Evolutionary conservation across 2,329 filamentous ascomycete species (phyloP), one percentile per base, ranked within the genome.

Genomic region (Sporothrix luriei): DNA sequence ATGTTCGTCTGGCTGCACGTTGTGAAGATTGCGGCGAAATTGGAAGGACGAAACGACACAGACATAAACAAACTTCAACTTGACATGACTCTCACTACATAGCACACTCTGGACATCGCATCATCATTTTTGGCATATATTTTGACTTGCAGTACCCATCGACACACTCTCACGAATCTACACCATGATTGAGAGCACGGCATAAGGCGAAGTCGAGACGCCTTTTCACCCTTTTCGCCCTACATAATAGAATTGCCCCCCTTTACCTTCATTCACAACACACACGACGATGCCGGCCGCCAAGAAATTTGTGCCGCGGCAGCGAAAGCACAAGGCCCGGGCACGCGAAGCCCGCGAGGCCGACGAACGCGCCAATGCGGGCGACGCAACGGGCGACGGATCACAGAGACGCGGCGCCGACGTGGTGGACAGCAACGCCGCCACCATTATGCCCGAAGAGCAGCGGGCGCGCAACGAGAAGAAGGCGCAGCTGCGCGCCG

Each of bases 281-380:
- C 19, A n/a, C 26, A 19, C 55, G 9, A 1, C 29, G 5, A 72
- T 73, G 72, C 65, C 72, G 9, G 51, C 68, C 11, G 29, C 43
- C 10, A 73, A 73, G 16, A 80, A 85, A 75, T 90, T 88, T 73
- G 85, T 89, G 1, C 87, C 88, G 49, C 83, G 88, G 33, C 86
- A 89, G 80, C 83, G 88, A 71, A 91, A 91, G 79, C 88, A 90
- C 78, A 90, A 87, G 75, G 88, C 88, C 49, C 82, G 91, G 24
- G 90, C 90, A 40, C 87, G 90, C 52, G 82, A 87, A 75, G 70
- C 66, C 2, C 77, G 80, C 61, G 79, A 84, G 71, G 80, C 81
- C 54, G 61, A 57, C 11, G 66, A 72, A 78, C 75, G 40, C 49
- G 77, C 81, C 61, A 77, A 80, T 72, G 82, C 40, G 21, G 40